These are phyloP conservation scores for Flaveria sonorensis DNA, from an alignment of 129 eudicot species.

Conservation along the genomic window DNA sequence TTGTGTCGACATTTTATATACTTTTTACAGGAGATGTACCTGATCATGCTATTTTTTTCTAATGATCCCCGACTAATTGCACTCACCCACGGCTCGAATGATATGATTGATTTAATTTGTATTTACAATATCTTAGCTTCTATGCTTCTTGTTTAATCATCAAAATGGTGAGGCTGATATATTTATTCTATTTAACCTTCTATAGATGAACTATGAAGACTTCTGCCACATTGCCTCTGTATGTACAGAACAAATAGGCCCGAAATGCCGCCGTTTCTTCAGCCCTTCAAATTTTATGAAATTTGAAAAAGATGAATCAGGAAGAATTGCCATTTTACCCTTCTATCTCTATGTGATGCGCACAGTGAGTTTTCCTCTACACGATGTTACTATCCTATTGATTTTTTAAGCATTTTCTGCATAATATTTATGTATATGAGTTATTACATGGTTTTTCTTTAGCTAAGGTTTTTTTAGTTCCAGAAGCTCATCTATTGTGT, in stretches of 20 bases:
- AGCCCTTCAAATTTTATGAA: slow-evolving; percentile 99
- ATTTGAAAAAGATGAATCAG: slow-evolving; percentile 97
- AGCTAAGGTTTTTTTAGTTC: neutral
- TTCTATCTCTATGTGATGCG: slow-evolving; percentile 99
- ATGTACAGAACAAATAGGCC: slow-evolving; percentile 97
- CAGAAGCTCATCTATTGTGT: slow-evolving; percentile 4
- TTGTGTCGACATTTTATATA: neutral
- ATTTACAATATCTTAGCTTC: slow-evolving; percentile 14
- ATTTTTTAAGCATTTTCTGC: neutral
- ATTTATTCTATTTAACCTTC: slow-evolving; percentile 19
- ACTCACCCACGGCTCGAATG: neutral
- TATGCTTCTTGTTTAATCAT: slow-evolving; percentile 7
- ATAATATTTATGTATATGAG: neutral
- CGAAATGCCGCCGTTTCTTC: slow-evolving; percentile 95
- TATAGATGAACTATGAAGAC: slow-evolving; percentile 98
- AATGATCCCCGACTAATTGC: neutral
- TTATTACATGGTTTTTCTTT: neutral
- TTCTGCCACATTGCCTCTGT: slow-evolving; percentile 99
- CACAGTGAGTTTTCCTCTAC: slow-evolving; percentile 58
- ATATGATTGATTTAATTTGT: neutral
- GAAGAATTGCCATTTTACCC: slow-evolving; percentile 94
- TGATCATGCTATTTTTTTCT: neutral
- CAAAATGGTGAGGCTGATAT: slow-evolving; percentile 20
- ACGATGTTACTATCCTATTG: neutral
- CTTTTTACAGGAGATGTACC: neutral